These are phyloP conservation scores for Colletotrichum chrysophilum DNA, from an alignment of 2,329 filamentous ascomycete genomes.

Conservation along the genomic window DNA sequence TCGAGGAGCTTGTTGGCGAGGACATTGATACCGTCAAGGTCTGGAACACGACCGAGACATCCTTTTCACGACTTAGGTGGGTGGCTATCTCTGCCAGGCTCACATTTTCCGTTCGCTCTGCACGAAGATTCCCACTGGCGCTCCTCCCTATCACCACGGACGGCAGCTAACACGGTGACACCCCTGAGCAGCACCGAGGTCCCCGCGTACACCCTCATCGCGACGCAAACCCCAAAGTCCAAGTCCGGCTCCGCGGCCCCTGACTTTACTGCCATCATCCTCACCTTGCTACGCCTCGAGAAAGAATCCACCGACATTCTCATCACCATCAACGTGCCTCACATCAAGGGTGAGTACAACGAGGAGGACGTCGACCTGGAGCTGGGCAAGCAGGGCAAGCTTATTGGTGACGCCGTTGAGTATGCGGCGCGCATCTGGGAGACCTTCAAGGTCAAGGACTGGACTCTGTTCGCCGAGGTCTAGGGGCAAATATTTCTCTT, in stretches of 20 bases:
- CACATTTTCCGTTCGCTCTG: neutral
- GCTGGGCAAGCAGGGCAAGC: constrained; percentile 67
- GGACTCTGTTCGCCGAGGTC: constrained; percentile 69
- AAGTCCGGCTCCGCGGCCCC: constrained; percentile 44
- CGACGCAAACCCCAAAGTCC: constrained; percentile 58
- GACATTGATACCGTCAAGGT: constrained; percentile 69
- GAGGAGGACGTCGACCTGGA: constrained; percentile 74
- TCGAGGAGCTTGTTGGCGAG: constrained; percentile 71
- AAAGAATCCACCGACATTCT: constrained; percentile 80
- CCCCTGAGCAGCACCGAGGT: constrained; percentile 45
- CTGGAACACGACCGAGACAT: constrained; percentile 67
- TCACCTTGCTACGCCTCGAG: constrained; percentile 79
- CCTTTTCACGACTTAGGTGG: constrained; percentile 61
- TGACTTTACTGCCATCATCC: constrained; percentile 76
- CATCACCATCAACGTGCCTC: constrained; percentile 87
- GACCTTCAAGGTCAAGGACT: constrained; percentile 80
- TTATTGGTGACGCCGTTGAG: constrained; percentile 73
- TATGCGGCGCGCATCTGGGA: constrained; percentile 72
- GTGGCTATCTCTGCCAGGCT: constrained; percentile 24
- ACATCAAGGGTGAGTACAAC: constrained; percentile 76
- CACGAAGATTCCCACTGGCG: neutral
- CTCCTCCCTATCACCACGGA: neutral
- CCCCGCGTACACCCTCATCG: constrained; percentile 73
- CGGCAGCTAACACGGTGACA: constrained; percentile 11
- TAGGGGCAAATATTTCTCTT: constrained; percentile 19